These are phyloP conservation scores for Lasiosphaeria hispida DNA, from an alignment of 495 filamentous ascomycete genomes.

Conservation along the genomic window DNA sequence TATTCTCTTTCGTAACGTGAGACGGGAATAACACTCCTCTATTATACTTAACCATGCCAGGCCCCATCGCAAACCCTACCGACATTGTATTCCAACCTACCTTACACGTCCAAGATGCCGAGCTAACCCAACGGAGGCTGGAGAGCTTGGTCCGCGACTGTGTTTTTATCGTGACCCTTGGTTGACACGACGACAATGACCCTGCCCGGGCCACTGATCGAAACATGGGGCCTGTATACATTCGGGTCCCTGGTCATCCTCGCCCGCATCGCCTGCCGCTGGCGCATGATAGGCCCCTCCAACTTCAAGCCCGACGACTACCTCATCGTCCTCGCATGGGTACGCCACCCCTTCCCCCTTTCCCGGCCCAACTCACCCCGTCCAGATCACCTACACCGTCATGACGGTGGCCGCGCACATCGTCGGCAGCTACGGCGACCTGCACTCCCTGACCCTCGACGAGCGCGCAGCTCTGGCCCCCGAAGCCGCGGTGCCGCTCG, in stretches of 20 bases:
- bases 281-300: conserved; percentile 5
- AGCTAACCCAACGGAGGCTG: too few relatives aligned
- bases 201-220: conserved; percentile 9
- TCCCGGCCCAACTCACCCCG: background rate
- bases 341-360: background rate
- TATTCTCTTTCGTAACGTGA: too few relatives aligned
- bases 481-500: background rate
- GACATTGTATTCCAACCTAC: too few relatives aligned
- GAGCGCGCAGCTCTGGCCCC: background rate
- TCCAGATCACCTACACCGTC: conserved; percentile 6
- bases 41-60: too few relatives aligned
- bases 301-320: conserved; percentile 14
- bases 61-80: too few relatives aligned
- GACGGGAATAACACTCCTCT: too few relatives aligned
- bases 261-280: conserved; percentile 3
- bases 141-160: too few relatives aligned
- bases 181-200: background rate
- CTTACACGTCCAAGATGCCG: too few relatives aligned
- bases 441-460: conserved; percentile 1
- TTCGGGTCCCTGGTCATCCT: conserved; percentile 11
- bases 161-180: too few relatives aligned
- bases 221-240: conserved; percentile 11
- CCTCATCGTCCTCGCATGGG: conserved; percentile 10
- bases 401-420: conserved; percentile 13
- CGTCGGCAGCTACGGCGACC: conserved; percentile 6